Evolutionary conservation across 768 basidiomycete genomes (phyloP), one percentile per base, ranked within the genome.

Genomic region (Leccinum ochraceum): DNA sequence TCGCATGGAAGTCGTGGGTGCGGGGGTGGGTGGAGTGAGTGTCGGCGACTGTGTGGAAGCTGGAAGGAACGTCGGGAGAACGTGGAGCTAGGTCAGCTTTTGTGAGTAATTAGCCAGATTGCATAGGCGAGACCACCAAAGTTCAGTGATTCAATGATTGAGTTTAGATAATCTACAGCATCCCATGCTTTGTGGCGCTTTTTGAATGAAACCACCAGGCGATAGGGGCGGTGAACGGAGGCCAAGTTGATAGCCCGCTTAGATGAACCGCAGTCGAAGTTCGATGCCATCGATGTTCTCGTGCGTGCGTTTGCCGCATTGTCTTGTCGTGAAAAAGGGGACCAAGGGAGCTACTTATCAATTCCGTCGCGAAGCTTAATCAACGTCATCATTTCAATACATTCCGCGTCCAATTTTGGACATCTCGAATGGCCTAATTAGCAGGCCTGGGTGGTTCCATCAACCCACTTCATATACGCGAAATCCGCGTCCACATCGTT

Each of bases 11-110:
- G 79, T 94, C 3, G 75, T 90, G 7, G 95, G 95, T n/a, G 90
- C 92, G 11, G 91, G 92, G 2, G 89, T 94, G 34, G 86, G 86
- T 0, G 94, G 94, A 3, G 90, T 94, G 3, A 94, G 94, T 65
- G 83, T 95, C 1, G 87, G 86, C 8, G 94, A 96, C 68, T 95
- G 94, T 71, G 81, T 95, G 11, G 84, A 87, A 66, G 85, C 85
- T 5, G 94, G 89, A 14, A 83, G 87, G 70, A 77, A 73, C 22
- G 88, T 77, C 55, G 86, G 83, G 46, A 69, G 56, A 39, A 62
- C 57, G 30, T 85, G 83, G 82, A 53, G 56, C 55, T 73, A 75
- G 53, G 17, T 26, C 32, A 51, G 53, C 24, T 49, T 59, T 53
- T 54, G 66, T 68, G 61, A 63, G 65, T 67, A 48, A 60, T 17